Conservation (phyloP, 352 stramenopile genomes). For the Hyaloperonospora arabidopsidis region DNA sequence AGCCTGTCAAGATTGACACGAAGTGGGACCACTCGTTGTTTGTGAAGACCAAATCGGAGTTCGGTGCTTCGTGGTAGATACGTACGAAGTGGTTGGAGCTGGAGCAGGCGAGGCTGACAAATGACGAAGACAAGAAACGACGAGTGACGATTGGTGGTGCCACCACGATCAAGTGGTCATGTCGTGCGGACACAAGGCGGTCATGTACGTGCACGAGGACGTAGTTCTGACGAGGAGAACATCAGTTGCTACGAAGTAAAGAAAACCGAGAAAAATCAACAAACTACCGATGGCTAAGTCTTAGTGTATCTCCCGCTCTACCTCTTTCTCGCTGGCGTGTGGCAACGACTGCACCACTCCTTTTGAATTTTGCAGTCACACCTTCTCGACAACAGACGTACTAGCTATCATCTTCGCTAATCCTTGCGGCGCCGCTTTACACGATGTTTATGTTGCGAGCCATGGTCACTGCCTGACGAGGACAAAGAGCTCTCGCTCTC, state of each 20-base stretch:
- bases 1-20: constrained; percentile 93
- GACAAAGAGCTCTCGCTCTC: constrained; percentile 28
- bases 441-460: constrained; percentile 17
- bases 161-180: too few relatives aligned
- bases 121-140: background rate
- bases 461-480: constrained; percentile 21
- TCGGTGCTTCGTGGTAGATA: constrained; percentile 83
- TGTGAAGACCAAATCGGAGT: constrained; percentile 84
- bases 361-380: background rate
- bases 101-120: constrained; percentile 1
- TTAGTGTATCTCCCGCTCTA: too few relatives aligned
- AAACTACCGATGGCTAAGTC: too few relatives aligned
- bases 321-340: background rate
- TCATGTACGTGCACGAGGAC: too few relatives aligned
- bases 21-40: constrained; percentile 90
- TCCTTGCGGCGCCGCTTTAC: constrained; percentile 40
- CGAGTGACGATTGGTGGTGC: background rate
- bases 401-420: constrained; percentile 7
- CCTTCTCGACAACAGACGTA: background rate
- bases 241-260: too few relatives aligned
- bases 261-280: too few relatives aligned
- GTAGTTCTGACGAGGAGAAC: too few relatives aligned
- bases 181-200: too few relatives aligned
- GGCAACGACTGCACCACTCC: background rate
- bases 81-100: background rate